phyloP scores from a whole-genome alignment of 495 filamentous ascomycete genomes.

The Penicillium pulvis region DNA sequence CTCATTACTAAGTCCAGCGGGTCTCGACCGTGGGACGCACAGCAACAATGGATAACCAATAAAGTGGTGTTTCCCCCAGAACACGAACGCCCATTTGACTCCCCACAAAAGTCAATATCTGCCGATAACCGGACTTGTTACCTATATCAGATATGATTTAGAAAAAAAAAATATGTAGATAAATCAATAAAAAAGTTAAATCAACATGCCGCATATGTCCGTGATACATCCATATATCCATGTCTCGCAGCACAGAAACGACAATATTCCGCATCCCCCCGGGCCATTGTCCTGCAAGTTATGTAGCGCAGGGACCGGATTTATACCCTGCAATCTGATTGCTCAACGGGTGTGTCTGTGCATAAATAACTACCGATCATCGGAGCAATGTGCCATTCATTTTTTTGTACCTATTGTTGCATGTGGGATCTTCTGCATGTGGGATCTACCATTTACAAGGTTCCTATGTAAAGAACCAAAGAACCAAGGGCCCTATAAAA shows the following conservation, averaged over 20 bases:
- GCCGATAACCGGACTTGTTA: background rate
- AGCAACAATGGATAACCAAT: too few species aligned
- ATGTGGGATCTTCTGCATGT: background rate
- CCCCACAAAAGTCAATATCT: conserved; percentile 8
- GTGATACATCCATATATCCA: background rate
- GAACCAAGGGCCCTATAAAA: background rate
- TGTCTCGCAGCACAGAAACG: too few species aligned
- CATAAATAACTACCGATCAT: background rate
- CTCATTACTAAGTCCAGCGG: conserved; percentile 1
- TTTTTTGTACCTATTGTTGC: too few species aligned
- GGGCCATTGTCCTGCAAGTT: background rate
- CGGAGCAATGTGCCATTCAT: background rate
- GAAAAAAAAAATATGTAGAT: too few species aligned
- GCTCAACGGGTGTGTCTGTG: background rate
- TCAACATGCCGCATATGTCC: background rate
- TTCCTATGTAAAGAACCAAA: background rate
- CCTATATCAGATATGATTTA: background rate
- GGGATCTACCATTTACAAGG: background rate
- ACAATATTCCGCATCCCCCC: too few species aligned
- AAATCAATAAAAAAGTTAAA: background rate
- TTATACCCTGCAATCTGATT: background rate
- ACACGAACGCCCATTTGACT: conserved; percentile 9
- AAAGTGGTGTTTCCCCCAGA: conserved; percentile 5
- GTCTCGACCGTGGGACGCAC: background rate
- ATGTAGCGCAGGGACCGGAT: background rate